Evolutionary conservation across 2,329 filamentous ascomycete genomes (phyloP), one percentile per base, ranked within the genome.

Genomic region (Neofusicoccum kwambonambiense): DNA sequence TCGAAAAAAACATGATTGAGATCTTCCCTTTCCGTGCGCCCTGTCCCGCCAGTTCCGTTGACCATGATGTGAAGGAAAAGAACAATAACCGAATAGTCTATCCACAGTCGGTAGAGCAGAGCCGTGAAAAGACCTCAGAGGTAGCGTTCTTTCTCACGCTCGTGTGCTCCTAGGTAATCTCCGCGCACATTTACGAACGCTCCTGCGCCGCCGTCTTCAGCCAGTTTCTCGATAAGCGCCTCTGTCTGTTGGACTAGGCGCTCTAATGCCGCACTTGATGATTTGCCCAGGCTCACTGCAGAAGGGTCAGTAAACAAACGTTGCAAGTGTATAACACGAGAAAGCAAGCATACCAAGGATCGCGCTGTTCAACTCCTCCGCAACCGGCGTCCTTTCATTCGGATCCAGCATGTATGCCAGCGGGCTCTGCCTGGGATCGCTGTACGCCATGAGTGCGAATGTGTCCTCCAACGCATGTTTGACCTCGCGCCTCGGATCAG

Each of bases 311-410:
- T 70, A 67, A 35, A 19, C 34, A 27, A 12, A 35, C 39, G 52
- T 2, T 5, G 4, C 39, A 58, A 17, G 7, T 31, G 5, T 31
- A 2, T 31, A 31, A 31, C 27, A 31, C 27, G 19, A 39, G 17
- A 50, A 44, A n/a, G 37, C 22, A 27, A 65, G 49, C 70, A 50
- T 72, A 96, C 93, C 88, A 66, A 99, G 78, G 71, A 99, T 97
- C 52, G 92, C 93, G 67, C 92, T 91, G 77, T 98, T 98, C 64
- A 99, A 82, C 76, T 97, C 93, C 79, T 99, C 95, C 8, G 93
- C 93, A 45, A 98, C 92, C 17, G 87, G 83, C 17, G 89, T 86
- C 49, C 95, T 83, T 1, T 91, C 92, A 61, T 85, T 86, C 44
- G 86, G 83, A 71, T 96, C 91, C 65, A 99, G 81, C 66, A 97